These are phyloP conservation scores for Strobilomyces confusus DNA, from an alignment of 768 basidiomycete species.

Conservation along the genomic window DNA sequence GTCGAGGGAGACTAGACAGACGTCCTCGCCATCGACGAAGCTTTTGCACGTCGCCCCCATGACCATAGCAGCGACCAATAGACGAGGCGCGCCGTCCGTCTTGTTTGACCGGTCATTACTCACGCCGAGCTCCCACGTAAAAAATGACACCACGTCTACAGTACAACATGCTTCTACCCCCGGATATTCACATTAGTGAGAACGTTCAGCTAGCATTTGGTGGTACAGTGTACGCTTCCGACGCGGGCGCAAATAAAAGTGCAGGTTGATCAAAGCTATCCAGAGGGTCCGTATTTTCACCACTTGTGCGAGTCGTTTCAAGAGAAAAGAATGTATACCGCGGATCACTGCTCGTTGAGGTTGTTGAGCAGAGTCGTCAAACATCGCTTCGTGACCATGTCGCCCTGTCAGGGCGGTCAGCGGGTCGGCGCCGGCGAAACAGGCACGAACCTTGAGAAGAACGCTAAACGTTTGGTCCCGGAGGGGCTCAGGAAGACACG, in stretches of 20 bases:
- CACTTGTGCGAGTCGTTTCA: constrained; percentile 18
- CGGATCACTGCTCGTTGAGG: constrained; percentile 59
- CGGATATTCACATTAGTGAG: constrained; percentile 31
- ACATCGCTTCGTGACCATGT: constrained; percentile 97
- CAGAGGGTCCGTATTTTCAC: constrained; percentile 29
- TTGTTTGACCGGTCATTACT: too few relatives aligned
- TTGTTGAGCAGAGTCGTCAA: constrained; percentile 88
- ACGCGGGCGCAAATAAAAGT: constrained; percentile 27
- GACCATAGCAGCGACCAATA: too few relatives aligned
- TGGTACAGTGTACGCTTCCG: constrained; percentile 29
- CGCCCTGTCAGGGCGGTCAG: constrained; percentile 54
- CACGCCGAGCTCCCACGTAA: constrained; percentile 10
- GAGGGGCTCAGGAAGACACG: constrained; percentile 93
- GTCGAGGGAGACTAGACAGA: constrained; percentile 33
- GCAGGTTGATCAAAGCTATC: constrained; percentile 25
- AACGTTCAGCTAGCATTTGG: constrained; percentile 28
- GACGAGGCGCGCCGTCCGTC: too few relatives aligned
- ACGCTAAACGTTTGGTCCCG: constrained; percentile 90
- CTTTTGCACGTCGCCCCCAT: constrained; percentile 31
- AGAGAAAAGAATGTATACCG: constrained; percentile 10
- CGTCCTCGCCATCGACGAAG: constrained; percentile 32
- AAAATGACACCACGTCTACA: constrained; percentile 16
- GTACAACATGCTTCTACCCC: constrained; percentile 33
- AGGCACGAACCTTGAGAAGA: constrained; percentile 70
- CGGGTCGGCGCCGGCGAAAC: background rate